Base-by-base conservation (phyloP, 768 basidiomycete species). In the Amanita jacksonii region DNA sequence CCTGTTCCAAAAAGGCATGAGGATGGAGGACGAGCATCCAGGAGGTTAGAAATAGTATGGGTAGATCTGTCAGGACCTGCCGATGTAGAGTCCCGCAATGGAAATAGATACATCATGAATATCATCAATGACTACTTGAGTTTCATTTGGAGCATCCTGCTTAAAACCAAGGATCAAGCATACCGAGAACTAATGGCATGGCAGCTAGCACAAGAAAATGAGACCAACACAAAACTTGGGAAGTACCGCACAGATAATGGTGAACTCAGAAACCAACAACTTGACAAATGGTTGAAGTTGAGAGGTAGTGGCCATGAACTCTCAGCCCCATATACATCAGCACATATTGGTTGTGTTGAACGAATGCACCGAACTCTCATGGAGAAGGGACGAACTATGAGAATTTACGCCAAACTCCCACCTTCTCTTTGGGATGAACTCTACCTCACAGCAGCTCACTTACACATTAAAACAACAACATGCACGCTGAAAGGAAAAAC, bases 321-420 rank as follows among this genome's bases (percentile, higher is more conserved):
- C 40, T 63, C 61, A 0, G 59, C 60, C 0, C 56, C 62, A 0
- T 54, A 68, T 49, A 67, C 62, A 6, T 67, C 63, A n/a, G 55
- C 57, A 8, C 51, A 60, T 9, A 68, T 61, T 44, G 63, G 68
- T 3, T 46, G 50, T 6, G 64, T 64, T 3, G 64, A 70, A 41
- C 54, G 62, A 0, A 41, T 62, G 28, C 66, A 71, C 41, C 51
- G 54, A 6, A 68, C 64, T 0, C 44, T 66, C 4, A 52, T 66
- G 42, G 53, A 51, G 9, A 56, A 61, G 31, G 57, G 54, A 1
- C 43, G 54, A 0, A 47, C 65, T 0, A 67, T 69, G 62, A 48
- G 52, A 28, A 28, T 28, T 12, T 28, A 28, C 27, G 46, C 52
- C 5, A 45, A 52, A 0, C 40, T 50, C 4, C 63, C 63, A 0